Conservation (phyloP, 305 asterid genomes). For the Fraxinus angustifolia region DNA sequence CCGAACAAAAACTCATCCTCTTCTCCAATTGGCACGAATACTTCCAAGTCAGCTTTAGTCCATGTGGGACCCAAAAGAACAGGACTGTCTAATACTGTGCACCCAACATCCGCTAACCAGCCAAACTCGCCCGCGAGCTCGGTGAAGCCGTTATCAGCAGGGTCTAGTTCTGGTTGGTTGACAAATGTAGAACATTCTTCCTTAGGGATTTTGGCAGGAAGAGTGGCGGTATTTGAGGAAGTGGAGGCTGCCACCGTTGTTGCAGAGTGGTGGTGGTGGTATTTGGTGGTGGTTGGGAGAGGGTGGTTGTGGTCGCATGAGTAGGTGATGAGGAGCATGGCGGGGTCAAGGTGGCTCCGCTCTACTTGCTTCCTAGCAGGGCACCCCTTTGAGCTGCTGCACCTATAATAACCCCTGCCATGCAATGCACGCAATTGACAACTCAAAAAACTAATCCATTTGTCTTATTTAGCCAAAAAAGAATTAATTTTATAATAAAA, state of each 20-base stretch:
- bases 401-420: slow-evolving; percentile 52
- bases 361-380: slow-evolving; percentile 55
- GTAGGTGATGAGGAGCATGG: slow-evolving; percentile 42
- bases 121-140: slow-evolving; percentile 62
- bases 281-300: slow-evolving; percentile 32
- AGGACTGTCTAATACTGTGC: slow-evolving; percentile 46
- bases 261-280: slow-evolving; percentile 27
- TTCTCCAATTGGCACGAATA: slow-evolving; percentile 55
- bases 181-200: slow-evolving; percentile 35
- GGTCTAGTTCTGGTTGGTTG: slow-evolving; percentile 40
- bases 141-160: slow-evolving; percentile 37
- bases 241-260: slow-evolving; percentile 2
- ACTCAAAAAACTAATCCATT: background rate
- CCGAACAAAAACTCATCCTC: slow-evolving; percentile 76
- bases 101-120: slow-evolving; percentile 60
- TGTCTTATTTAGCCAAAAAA: background rate
- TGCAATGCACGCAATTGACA: slow-evolving; percentile 12
- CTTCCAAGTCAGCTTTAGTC: slow-evolving; percentile 44
- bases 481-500: too few relatives aligned
- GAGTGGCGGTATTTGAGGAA: slow-evolving; percentile 19
- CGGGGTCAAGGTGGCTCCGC: slow-evolving; percentile 45
- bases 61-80: slow-evolving; percentile 51
- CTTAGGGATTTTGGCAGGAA: slow-evolving; percentile 19
- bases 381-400: slow-evolving; percentile 53
- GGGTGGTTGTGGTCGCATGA: slow-evolving; percentile 42